Percentiles rank a stretch among this genome's conserved stretches.
Evolutionary conservation across 2,329 filamentous ascomycete species (phyloP).

Genomic region (Chrysosporium queenslandicum): DNA sequence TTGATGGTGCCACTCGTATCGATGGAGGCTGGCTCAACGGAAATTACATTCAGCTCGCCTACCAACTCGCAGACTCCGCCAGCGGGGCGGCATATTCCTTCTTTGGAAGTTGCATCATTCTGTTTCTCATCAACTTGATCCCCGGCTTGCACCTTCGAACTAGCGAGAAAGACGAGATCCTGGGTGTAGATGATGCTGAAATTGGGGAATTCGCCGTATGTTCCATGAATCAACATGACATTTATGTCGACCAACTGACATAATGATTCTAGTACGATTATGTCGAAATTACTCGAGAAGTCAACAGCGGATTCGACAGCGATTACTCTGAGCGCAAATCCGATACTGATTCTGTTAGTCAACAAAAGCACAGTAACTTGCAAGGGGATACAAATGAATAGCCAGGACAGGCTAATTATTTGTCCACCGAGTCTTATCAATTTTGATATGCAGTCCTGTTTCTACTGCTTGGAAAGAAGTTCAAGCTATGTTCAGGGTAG

Average conservation of each 20-base stretch:
- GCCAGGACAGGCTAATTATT: not conserved
- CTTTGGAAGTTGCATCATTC: conserved; percentile 63
- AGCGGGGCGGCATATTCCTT: conserved; percentile 71
- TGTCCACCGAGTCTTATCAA: too few relatives aligned
- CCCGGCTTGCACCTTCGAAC: conserved; percentile 66
- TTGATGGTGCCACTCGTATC: conserved; percentile 61
- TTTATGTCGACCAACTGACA: not conserved
- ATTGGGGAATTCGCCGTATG: conserved; percentile 80
- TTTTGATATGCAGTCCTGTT: too few relatives aligned
- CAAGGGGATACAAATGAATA: not conserved
- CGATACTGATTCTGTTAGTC: not conserved
- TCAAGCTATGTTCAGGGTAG: too few relatives aligned
- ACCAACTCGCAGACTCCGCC: conserved; percentile 73
- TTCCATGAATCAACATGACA: conserved; percentile 18
- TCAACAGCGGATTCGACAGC: conserved; percentile 39
- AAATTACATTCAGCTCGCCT: conserved; percentile 72
- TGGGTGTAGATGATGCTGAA: conserved; percentile 81
- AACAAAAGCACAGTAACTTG: not conserved
- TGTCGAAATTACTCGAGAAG: conserved; percentile 68
- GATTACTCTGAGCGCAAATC: conserved; percentile 7
- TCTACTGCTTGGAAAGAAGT: too few relatives aligned
- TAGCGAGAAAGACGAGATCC: conserved; percentile 65
- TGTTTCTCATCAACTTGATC: conserved; percentile 69
- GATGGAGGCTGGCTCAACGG: conserved; percentile 71
- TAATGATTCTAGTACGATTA: conserved; percentile 61